Base-by-base conservation (phyloP, 2,329 filamentous ascomycete species). In the Dendryphion nanum region DNA sequence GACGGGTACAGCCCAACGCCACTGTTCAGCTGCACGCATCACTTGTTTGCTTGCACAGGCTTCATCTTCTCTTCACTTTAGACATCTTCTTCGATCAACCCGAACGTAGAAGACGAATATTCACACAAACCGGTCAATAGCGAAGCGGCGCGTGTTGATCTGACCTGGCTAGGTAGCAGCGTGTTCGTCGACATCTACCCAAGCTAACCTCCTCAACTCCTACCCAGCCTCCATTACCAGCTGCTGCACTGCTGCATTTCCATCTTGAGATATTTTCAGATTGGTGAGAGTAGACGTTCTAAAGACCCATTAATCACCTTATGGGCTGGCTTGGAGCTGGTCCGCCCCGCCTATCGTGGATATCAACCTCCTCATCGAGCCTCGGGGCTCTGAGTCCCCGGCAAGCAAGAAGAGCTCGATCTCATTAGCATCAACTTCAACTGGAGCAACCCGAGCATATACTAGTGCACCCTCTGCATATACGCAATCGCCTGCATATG, bases 321-420 rank as follows among this genome's bases (percentile, higher is more conserved):
- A 66, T 69, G 64, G 66, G 67, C 69, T 72, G 64, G 70, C 54
- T 49, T 35, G 45, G 56, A 45, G 65, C 69, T 64, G 63, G 67
- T 68, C 59, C 50, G 46, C 50, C 51, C 76, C 76, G 78, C 80
- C 75, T 81, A 90, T 77, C 79, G 84, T 95, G 89, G 89, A 95
- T 90, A 94, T 95, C 85, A 82, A 86, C 70, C 83, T 85, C 53
- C 80, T 95, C 53, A 79, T 95, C 70, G 87, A 90, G 77, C 78
- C 77, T 64, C 73, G 81, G 64, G 82, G 82, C 77, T 83, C 84
- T 70, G 83, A 86, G 77, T 82, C 83, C 67, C 75, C 71, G 38
- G 67, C 66, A 35, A 70, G 67, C 46, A 70, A 71, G 54, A 67
- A 64, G 44, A 74, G 70, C 55, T 63, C 64, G 21, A 59, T 51